Evolutionary conservation across 129 eudicot genomes (phyloP).

Genomic region (Scalesia atractyloides): DNA sequence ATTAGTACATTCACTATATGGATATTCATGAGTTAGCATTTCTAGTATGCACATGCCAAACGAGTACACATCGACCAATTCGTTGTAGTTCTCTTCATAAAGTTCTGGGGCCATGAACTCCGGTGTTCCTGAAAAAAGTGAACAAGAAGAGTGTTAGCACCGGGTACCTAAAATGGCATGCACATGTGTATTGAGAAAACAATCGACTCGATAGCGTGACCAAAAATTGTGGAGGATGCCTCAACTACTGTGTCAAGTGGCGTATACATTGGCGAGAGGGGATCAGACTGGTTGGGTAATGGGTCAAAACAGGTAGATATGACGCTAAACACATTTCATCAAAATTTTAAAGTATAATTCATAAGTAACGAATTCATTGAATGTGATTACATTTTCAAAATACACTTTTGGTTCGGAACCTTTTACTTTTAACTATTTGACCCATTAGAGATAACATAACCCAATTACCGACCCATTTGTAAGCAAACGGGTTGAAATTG

Average conservation of each 20-base stretch:
- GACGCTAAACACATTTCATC: neutral
- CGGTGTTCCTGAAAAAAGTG: slow-evolving; percentile 59
- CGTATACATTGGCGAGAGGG: neutral
- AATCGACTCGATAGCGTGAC: neutral
- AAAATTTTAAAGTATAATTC: neutral
- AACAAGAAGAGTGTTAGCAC: neutral
- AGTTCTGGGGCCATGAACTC: slow-evolving; percentile 97
- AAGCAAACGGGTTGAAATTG: neutral
- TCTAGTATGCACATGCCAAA: slow-evolving; percentile 88
- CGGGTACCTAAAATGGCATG: neutral
- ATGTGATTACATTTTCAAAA: neutral
- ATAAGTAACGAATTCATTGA: neutral
- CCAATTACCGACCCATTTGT: neutral
- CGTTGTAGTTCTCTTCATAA: slow-evolving; percentile 82
- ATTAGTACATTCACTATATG: slow-evolving; percentile 83
- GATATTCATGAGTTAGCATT: slow-evolving; percentile 82
- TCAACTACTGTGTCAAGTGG: neutral
- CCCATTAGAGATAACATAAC: neutral
- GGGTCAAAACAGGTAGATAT: neutral
- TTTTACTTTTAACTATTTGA: neutral
- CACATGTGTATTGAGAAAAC: neutral
- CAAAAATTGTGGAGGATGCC: neutral
- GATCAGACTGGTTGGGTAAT: neutral
- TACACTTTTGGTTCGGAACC: neutral
- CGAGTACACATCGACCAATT: slow-evolving; percentile 83